Percentiles rank a stretch among this genome's conserved stretches.
phyloP scores from a whole-genome alignment of 2,329 filamentous ascomycete species.

The Ophiosphaerella korrae region DNA sequence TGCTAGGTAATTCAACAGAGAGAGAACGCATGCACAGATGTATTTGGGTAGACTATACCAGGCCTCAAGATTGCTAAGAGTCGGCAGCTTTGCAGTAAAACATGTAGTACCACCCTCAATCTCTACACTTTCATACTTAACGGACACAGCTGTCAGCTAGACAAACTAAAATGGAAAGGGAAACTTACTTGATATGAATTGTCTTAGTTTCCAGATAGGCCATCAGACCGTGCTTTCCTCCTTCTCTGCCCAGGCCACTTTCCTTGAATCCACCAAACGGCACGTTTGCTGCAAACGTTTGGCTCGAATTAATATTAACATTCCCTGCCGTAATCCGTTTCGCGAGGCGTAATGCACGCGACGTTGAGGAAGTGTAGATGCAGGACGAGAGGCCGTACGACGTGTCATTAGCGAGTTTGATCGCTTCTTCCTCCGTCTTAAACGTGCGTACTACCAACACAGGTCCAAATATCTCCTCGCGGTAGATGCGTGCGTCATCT shows the following conservation, averaged over 20 bases:
- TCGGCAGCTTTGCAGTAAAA: no score
- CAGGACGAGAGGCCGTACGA: constrained; percentile 35
- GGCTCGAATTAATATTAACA: constrained; percentile 38
- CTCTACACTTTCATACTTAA: no score
- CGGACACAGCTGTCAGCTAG: no score
- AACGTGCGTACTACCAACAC: constrained; percentile 38
- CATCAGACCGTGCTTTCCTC: constrained; percentile 22
- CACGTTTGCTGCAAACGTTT: constrained; percentile 17
- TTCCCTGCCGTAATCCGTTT: constrained; percentile 38
- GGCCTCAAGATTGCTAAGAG: no score
- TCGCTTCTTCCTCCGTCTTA: constrained; percentile 41
- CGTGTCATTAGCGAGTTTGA: constrained; percentile 40
- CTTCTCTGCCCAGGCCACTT: constrained; percentile 40
- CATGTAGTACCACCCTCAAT: no score
- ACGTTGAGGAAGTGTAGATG: constrained; percentile 14
- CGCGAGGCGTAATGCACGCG: constrained; percentile 37
- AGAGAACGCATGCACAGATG: no score
- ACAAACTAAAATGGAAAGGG: no score
- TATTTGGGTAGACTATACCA: no score
- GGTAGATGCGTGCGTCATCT: constrained; percentile 33
- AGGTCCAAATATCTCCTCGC: constrained; percentile 43
- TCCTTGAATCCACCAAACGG: constrained; percentile 45
- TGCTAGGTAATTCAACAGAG: no score
- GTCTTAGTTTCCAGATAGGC: constrained; percentile 42
- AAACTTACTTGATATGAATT: constrained; percentile 37